Evolutionary conservation across 257 asterid genomes (phyloP).

Genomic region (Solanum chmielewskii): DNA sequence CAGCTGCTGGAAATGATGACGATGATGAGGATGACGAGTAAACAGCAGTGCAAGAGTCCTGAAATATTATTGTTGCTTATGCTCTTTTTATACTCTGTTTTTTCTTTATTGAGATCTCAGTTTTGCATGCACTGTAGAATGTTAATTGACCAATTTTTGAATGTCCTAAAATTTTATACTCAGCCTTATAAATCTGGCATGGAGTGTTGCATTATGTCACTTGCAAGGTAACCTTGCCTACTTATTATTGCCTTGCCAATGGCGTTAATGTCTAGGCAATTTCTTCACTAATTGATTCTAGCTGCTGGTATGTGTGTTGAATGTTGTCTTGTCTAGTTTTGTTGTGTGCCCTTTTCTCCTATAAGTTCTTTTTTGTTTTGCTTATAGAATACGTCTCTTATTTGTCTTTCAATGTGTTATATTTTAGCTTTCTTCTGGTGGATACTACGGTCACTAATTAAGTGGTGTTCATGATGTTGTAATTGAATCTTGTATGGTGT

Average conservation of each 20-base stretch:
- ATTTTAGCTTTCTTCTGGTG: neutral
- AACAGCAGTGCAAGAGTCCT: neutral
- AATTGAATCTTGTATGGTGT: neutral
- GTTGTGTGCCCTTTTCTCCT: neutral
- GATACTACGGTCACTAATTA: neutral
- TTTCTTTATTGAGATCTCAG: neutral
- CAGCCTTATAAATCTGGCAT: neutral
- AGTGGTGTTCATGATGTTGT: neutral
- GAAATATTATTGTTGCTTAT: neutral
- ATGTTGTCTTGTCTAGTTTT: neutral
- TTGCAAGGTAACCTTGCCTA: neutral
- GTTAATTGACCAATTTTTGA: neutral
- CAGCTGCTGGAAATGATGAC: slow-evolving; percentile 4
- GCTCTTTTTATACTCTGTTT: neutral
- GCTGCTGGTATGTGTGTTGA: neutral
- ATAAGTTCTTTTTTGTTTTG: neutral
- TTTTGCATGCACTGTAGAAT: neutral
- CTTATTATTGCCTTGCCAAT: neutral
- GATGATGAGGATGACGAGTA: slow-evolving; percentile 6
- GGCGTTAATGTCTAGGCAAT: neutral
- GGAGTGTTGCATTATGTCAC: neutral
- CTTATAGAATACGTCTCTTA: neutral
- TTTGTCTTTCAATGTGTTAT: no score
- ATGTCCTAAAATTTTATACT: neutral
- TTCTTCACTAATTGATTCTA: neutral